These are phyloP conservation scores for Tricholoma furcatifolium DNA, from an alignment of 768 basidiomycete genomes.

Conservation along the genomic window DNA sequence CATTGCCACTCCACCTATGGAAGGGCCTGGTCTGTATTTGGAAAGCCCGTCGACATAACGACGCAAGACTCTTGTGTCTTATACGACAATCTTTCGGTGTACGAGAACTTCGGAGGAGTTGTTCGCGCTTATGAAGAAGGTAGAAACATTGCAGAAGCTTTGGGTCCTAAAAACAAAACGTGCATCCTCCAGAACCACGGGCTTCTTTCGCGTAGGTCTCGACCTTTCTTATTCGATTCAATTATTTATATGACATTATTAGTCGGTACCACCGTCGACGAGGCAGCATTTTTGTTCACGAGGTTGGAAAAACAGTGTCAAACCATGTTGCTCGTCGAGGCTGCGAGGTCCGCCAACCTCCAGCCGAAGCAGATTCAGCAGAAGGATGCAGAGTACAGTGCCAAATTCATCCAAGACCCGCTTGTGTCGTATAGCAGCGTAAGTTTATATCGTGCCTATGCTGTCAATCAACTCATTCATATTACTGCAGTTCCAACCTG, in stretches of 20 bases:
- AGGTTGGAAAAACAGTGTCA: conserved; percentile 45
- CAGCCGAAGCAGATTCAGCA: conserved; percentile 22
- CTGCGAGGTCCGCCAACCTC: conserved; percentile 31
- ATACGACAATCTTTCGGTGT: conserved; percentile 41
- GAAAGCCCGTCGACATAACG: conserved; percentile 39
- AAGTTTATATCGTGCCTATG: background rate
- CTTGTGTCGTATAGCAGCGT: conserved; percentile 19
- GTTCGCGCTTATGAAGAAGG: conserved; percentile 47
- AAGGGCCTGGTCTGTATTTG: conserved; percentile 48
- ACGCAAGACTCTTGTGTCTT: conserved; percentile 46
- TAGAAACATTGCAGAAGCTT: conserved; percentile 38
- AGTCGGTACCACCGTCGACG: conserved; percentile 40
- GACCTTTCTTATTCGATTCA: background rate
- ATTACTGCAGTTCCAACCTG: conserved; percentile 24
- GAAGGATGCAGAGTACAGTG: conserved; percentile 25
- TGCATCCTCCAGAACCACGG: conserved; percentile 46
- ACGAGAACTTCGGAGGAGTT: conserved; percentile 46
- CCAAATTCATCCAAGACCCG: conserved; percentile 19
- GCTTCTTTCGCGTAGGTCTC: conserved; percentile 25
- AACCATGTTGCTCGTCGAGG: conserved; percentile 43
- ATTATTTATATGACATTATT: conserved; percentile 4
- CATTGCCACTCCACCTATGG: conserved; percentile 50
- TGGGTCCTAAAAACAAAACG: conserved; percentile 39
- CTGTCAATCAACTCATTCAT: background rate
- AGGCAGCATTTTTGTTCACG: conserved; percentile 40